Evolutionary conservation across 306 rosid species (phyloP).

Genomic region (Castanea mollissima): DNA sequence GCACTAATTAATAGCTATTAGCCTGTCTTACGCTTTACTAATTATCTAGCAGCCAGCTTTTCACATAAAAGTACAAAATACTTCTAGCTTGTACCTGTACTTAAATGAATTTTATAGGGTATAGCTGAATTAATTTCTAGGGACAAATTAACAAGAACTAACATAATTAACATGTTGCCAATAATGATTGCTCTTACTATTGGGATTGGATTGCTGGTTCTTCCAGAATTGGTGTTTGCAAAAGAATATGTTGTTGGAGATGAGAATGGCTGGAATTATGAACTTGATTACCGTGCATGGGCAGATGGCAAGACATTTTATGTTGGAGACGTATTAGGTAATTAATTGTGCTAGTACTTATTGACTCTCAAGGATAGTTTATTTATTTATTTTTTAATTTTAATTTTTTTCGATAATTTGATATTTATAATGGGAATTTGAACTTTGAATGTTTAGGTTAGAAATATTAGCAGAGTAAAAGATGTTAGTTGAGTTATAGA

Average conservation of each 20-base stretch:
- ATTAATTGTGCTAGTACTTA: neutral
- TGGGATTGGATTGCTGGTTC: neutral
- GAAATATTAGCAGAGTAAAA: too few relatives aligned
- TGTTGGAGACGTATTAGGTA: slow-evolving; percentile 4
- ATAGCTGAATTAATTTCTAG: neutral
- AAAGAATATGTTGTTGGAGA: slow-evolving; percentile 1
- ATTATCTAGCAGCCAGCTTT: neutral
- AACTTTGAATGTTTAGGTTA: too few relatives aligned
- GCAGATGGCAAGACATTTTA: slow-evolving; percentile 6
- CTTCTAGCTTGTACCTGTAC: neutral
- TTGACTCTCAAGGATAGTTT: too few relatives aligned
- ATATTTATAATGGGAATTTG: too few relatives aligned
- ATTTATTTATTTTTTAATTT: too few relatives aligned
- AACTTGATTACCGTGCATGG: slow-evolving; percentile 3
- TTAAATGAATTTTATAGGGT: too few relatives aligned
- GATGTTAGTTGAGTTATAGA: too few relatives aligned
- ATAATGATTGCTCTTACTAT: neutral
- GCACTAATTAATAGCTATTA: too few relatives aligned
- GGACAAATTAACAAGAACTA: neutral
- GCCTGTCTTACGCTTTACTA: too few relatives aligned
- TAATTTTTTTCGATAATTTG: too few relatives aligned
- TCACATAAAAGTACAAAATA: neutral
- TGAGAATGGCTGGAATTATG: slow-evolving; percentile 3
- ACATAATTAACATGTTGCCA: neutral
- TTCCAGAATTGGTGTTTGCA: neutral